Percentiles rank a stretch among this genome's conserved stretches.
phyloP scores from a whole-genome alignment of 306 rosid species.

The Casuarina glauca region DNA sequence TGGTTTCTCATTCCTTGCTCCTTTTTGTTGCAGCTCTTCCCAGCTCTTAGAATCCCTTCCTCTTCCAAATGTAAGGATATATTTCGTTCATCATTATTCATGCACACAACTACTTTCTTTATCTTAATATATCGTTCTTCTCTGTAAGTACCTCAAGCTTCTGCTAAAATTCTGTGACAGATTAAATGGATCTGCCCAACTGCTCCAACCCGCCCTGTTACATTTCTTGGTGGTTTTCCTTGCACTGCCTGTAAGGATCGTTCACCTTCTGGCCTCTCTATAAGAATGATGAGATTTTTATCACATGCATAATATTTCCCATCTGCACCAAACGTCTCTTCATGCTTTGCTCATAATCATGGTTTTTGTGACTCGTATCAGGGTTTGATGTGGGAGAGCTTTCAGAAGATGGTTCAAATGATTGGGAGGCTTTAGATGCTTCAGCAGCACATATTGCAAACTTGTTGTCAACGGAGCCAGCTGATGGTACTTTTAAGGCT shows the following conservation, averaged over 20 bases:
- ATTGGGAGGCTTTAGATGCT: constrained; percentile 98
- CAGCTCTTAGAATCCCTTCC: constrained; percentile 89
- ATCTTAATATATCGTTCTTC: neutral
- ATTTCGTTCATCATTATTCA: constrained; percentile 22
- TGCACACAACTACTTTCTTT: constrained; percentile 18
- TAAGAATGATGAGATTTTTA: neutral
- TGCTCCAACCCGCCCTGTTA: constrained; percentile 97
- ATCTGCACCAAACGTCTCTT: neutral
- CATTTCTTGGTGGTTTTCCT: constrained; percentile 87
- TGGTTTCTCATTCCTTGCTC: constrained; percentile 39
- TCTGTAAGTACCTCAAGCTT: constrained; percentile 5
- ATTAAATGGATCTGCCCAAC: constrained; percentile 99
- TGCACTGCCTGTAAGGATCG: constrained; percentile 86
- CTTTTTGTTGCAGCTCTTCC: constrained; percentile 72
- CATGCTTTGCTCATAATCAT: constrained; percentile 18
- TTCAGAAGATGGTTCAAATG: constrained; percentile 90
- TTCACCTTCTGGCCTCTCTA: constrained; percentile 11
- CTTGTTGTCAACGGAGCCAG: constrained; percentile 92
- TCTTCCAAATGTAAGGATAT: constrained; percentile 76
- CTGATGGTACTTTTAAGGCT: constrained; percentile 65
- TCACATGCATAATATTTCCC: neutral
- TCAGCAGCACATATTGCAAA: constrained; percentile 92
- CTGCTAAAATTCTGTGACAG: constrained; percentile 46
- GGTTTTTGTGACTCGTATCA: constrained; percentile 32
- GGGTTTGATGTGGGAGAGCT: constrained; percentile 98